These are phyloP conservation scores for Viridothelium virens DNA, from an alignment of 495 filamentous ascomycete genomes.

Conservation along the genomic window DNA sequence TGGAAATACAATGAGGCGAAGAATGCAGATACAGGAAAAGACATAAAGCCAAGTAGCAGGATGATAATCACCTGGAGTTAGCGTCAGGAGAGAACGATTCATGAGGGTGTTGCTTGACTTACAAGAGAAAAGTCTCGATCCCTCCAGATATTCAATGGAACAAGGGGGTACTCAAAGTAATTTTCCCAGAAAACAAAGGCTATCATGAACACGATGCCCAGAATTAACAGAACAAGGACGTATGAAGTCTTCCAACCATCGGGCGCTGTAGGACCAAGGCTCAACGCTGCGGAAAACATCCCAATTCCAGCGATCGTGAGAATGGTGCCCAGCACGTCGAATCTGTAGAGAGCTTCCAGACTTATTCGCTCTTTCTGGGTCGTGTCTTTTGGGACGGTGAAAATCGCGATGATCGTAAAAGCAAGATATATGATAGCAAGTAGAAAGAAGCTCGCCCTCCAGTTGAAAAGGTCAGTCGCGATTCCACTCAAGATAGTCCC, in stretches of 20 bases:
- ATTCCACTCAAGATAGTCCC: conserved; percentile 60
- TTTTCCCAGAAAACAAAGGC: conserved; percentile 37
- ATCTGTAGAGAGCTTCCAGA: conserved; percentile 43
- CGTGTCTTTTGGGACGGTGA: conserved; percentile 56
- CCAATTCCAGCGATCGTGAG: conserved; percentile 59
- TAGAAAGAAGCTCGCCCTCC: conserved; percentile 59
- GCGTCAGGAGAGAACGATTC: conserved; percentile 1
- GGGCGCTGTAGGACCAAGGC: conserved; percentile 44
- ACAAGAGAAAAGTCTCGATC: conserved; percentile 35
- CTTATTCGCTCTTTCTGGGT: conserved; percentile 42
- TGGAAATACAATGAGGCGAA: conserved; percentile 53
- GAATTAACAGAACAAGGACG: conserved; percentile 34
- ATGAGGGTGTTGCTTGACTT: conserved; percentile 9
- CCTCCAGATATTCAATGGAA: conserved; percentile 40
- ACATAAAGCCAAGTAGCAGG: conserved; percentile 31
- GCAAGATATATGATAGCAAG: conserved; percentile 55
- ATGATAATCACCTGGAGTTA: conserved; percentile 25
- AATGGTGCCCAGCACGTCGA: conserved; percentile 59
- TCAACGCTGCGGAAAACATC: conserved; percentile 54
- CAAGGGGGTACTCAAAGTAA: conserved; percentile 33
- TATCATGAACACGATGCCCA: conserved; percentile 31
- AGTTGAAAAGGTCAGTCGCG: conserved; percentile 58
- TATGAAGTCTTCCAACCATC: conserved; percentile 38
- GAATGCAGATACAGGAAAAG: conserved; percentile 37
- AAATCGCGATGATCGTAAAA: conserved; percentile 51